These are phyloP conservation scores for Helicocarpus griseus DNA, from an alignment of 2,329 filamentous ascomycete genomes.

Conservation along the genomic window DNA sequence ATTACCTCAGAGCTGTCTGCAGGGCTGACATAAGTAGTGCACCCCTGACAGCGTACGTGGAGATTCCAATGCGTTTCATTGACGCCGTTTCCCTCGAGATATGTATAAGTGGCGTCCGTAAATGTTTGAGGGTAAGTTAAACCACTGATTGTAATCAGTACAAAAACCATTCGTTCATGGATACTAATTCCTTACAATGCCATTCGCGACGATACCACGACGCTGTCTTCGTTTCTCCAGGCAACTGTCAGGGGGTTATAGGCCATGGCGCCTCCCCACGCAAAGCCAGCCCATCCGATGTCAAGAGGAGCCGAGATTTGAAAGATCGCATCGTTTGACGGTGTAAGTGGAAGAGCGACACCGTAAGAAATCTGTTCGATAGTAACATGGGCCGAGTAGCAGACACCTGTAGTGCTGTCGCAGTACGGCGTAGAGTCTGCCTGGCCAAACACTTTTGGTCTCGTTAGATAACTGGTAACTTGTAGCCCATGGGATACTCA, in stretches of 20 bases:
- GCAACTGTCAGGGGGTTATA: slow-evolving; percentile 39
- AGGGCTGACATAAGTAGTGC: slow-evolving; percentile 7
- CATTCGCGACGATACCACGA: slow-evolving; percentile 35
- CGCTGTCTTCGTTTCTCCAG: slow-evolving; percentile 36
- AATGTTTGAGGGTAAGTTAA: neutral
- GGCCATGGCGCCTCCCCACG: slow-evolving; percentile 43
- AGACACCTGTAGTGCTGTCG: slow-evolving; percentile 34
- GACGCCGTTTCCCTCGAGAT: slow-evolving; percentile 22
- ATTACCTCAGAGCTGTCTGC: neutral
- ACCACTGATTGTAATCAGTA: neutral
- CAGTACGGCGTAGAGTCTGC: slow-evolving; percentile 12
- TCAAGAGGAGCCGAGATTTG: slow-evolving; percentile 36
- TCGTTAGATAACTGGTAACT: neutral
- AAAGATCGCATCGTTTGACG: slow-evolving; percentile 33
- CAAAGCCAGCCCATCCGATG: slow-evolving; percentile 40
- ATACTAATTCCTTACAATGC: slow-evolving; percentile 32
- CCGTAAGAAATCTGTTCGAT: slow-evolving; percentile 18
- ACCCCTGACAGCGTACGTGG: slow-evolving; percentile 22
- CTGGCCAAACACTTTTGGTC: neutral
- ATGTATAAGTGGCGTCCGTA: slow-evolving; percentile 9
- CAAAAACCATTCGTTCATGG: neutral
- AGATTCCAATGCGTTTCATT: slow-evolving; percentile 25
- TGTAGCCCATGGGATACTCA: neutral
- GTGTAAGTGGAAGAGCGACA: slow-evolving; percentile 28
- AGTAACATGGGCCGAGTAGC: slow-evolving; percentile 34